These are phyloP conservation scores for Cnidoscolus chayamansa DNA, from an alignment of 441 rosid species.

Conservation along the genomic window DNA sequence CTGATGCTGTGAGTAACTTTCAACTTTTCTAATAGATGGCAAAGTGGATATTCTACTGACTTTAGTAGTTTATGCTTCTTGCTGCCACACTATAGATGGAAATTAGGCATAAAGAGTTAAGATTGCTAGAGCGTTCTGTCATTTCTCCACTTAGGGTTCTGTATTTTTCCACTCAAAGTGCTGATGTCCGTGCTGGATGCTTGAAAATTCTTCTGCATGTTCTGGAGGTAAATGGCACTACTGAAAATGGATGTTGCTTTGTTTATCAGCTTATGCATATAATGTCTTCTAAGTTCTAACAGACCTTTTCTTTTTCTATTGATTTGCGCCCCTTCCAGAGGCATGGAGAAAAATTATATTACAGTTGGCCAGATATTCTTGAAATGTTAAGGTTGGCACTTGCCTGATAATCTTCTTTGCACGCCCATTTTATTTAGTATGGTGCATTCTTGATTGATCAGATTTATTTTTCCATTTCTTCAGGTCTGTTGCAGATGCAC, in stretches of 20 bases:
- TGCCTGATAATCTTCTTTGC: slow-evolving; percentile 4
- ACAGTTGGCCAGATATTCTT: slow-evolving; percentile 92
- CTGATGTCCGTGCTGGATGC: slow-evolving; percentile 82
- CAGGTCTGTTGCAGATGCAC: slow-evolving; percentile 94
- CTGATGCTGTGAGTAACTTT: slow-evolving; percentile 55
- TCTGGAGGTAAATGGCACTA: slow-evolving; percentile 66
- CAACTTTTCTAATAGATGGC: slow-evolving; percentile 12
- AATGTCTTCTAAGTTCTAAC: slow-evolving; percentile 24
- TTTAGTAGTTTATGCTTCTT: slow-evolving; percentile 19
- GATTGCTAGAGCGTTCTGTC: slow-evolving; percentile 81
- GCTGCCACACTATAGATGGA: slow-evolving; percentile 42
- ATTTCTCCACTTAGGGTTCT: slow-evolving; percentile 81
- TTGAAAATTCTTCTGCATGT: slow-evolving; percentile 97
- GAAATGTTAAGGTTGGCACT: slow-evolving; percentile 78
- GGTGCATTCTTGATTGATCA: slow-evolving; percentile 27
- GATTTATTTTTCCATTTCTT: slow-evolving; percentile 21
- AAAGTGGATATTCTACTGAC: slow-evolving; percentile 19
- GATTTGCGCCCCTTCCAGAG: slow-evolving; percentile 46
- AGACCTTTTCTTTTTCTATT: background rate
- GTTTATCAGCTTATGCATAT: slow-evolving; percentile 14
- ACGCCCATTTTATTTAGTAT: slow-evolving; percentile 9
- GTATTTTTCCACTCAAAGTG: slow-evolving; percentile 73
- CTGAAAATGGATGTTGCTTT: slow-evolving; percentile 22
- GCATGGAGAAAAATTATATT: slow-evolving; percentile 81
- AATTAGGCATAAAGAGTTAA: slow-evolving; percentile 45